Conservation (phyloP, 2,329 filamentous ascomycete species). For the Penicillium sp. region DNA sequence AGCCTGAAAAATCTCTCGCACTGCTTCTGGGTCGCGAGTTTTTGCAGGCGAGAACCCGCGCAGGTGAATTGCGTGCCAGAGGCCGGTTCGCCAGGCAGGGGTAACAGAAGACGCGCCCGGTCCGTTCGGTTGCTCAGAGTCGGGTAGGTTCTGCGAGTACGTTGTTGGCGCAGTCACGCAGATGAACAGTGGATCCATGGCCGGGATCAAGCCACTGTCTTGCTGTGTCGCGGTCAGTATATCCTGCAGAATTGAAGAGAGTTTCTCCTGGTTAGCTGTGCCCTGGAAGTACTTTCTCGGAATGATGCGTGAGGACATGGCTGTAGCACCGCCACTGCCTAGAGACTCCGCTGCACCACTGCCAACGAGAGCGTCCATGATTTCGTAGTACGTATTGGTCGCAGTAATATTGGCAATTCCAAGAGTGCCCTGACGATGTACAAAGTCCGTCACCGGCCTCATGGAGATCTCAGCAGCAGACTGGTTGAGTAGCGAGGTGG, state of each 20-base stretch:
- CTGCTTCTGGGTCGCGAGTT: constrained; percentile 9
- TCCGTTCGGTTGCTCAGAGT: constrained; percentile 15
- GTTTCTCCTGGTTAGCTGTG: constrained; percentile 5
- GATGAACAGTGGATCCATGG: not conserved
- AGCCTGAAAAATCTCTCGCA: constrained; percentile 12
- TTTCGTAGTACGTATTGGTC: constrained; percentile 1
- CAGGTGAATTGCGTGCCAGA: constrained; percentile 24
- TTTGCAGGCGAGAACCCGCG: constrained; percentile 4
- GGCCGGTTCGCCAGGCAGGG: constrained; percentile 23
- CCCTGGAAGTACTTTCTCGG: constrained; percentile 10
- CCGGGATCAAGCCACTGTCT: not conserved
- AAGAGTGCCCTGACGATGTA: not conserved
- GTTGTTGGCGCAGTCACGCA: constrained; percentile 10
- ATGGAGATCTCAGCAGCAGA: constrained; percentile 17
- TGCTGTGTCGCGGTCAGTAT: not conserved
- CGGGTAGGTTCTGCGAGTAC: constrained; percentile 16
- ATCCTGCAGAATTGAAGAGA: constrained; percentile 3
- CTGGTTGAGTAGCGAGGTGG: constrained; percentile 20
- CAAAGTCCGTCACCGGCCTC: constrained; percentile 18
- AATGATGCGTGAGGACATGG: constrained; percentile 19
- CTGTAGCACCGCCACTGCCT: not conserved
- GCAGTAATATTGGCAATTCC: not conserved
- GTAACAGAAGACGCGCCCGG: constrained; percentile 23
- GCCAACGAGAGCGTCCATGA: not conserved
- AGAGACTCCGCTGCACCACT: not conserved